Conservation (phyloP, 345 rosid species). For the Citrus sp. region DNA sequence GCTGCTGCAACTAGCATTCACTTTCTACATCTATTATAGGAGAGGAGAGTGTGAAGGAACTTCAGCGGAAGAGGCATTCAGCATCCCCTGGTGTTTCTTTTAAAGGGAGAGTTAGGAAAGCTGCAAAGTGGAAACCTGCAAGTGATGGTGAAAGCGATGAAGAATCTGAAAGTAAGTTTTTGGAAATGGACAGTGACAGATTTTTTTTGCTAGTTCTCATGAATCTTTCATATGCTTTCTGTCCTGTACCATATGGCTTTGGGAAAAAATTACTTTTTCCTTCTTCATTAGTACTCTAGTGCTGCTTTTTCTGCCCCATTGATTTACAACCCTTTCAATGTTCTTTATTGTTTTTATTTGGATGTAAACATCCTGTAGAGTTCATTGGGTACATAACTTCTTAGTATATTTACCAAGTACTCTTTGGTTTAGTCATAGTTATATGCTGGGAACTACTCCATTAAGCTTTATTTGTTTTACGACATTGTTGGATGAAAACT, state of each 20-base stretch:
- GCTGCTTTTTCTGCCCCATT: neutral
- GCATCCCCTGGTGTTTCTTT: constrained; percentile 85
- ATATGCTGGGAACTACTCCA: neutral
- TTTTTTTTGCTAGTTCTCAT: neutral
- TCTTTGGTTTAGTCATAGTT: constrained; percentile 5
- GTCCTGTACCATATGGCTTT: neutral
- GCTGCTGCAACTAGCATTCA: neutral
- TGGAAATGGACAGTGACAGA: constrained; percentile 4
- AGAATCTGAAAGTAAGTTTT: constrained; percentile 72
- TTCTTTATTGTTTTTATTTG: neutral
- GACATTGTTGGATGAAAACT: neutral
- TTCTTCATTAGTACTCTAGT: neutral
- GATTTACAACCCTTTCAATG: neutral
- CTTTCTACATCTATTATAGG: constrained; percentile 39
- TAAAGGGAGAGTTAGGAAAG: constrained; percentile 93
- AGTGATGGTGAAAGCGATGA: constrained; percentile 86
- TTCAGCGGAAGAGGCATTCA: constrained; percentile 88
- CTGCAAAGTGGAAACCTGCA: constrained; percentile 80
- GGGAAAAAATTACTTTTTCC: neutral
- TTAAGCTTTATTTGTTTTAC: neutral
- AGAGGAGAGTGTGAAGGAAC: constrained; percentile 84
- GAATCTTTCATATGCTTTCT: neutral
- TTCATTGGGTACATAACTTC: neutral
- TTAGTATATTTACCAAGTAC: neutral
- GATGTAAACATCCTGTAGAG: neutral